Base-by-base conservation (phyloP, 768 basidiomycete species). In the Tulasnella calospora region DNA sequence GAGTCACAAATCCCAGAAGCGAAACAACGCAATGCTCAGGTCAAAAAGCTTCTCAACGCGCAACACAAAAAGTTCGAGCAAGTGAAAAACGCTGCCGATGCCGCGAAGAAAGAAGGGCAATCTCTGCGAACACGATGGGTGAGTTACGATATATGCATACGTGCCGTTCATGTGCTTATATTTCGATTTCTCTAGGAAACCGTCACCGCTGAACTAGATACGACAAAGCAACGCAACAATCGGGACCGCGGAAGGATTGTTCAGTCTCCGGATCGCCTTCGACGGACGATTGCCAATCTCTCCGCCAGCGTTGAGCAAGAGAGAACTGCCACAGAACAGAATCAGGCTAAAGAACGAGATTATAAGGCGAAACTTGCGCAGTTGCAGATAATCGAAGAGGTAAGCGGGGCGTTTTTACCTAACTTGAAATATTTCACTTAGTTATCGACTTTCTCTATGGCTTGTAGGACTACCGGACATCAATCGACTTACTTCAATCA, bases 201-300 rank as follows among this genome's bases (percentile, higher is more conserved):
- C 5, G 46, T 78, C 40, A 30, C 67, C 13, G 36, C 61, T 12
- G 77, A 78, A 12, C 77, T 75, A 46, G 77, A 38, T 71, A 79
- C 78, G 55, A 90, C 91, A 93, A 85, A 86, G 84, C 78, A 85
- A 93, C 36, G 89, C 89, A 90, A 94, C 80, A 84, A 85, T 17
- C 89, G 91, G 61, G 90, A 90, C 0, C 88, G 90, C 73, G 86
- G 90, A 38, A 90, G 95, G 36, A 92, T 98, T 80, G 95, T 98
- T 3, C 94, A 95, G 83, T 95, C 94, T 0, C 96, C 96, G 0
- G 96, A 97, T 71, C 89, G 95, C 69, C 92, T 97, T 81, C 93
- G 92, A 82, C 89, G 91, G 73, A 92, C 90, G 61, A 97, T 97
- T 81, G 84, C 88, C 15, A 86, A 89, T n/a, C 94, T 97, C 92